Conservation (phyloP, 78 protist genomes). For the Dictyostelium purpureum region DNA sequence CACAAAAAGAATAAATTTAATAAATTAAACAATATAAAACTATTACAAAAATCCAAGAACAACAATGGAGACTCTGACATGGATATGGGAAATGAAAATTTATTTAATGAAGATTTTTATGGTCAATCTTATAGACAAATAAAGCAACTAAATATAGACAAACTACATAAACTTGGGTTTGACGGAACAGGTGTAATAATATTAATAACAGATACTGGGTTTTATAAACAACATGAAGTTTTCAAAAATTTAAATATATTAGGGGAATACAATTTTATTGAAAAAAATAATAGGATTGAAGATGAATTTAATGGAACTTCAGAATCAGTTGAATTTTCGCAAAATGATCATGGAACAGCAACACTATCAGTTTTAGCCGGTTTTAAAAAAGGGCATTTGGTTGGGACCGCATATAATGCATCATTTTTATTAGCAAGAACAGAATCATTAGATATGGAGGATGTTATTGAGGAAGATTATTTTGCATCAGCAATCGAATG, state of each 20-base stretch:
- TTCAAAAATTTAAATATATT: slow-evolving; percentile 37
- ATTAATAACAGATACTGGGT: slow-evolving; percentile 73
- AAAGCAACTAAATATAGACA: not conserved
- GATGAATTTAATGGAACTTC: not conserved
- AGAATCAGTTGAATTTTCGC: not conserved
- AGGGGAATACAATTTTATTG: slow-evolving; percentile 47
- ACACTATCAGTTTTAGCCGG: slow-evolving; percentile 61
- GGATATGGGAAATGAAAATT: not conserved
- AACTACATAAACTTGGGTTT: not conserved
- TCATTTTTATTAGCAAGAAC: slow-evolving; percentile 63
- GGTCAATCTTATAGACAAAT: not conserved
- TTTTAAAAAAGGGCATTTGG: slow-evolving; percentile 26
- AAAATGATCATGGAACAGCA: slow-evolving; percentile 72
- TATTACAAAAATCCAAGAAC: no score
- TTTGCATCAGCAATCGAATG: slow-evolving; percentile 61
- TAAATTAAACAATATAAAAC: no score
- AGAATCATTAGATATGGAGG: slow-evolving; percentile 19
- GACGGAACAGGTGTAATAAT: slow-evolving; percentile 51
- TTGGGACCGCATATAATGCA: slow-evolving; percentile 73
- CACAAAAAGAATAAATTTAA: not conserved
- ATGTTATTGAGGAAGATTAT: slow-evolving; percentile 54
- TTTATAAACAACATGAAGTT: slow-evolving; percentile 17
- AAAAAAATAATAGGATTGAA: not conserved
- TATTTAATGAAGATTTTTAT: not conserved
- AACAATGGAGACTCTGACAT: no score